phyloP scores from a whole-genome alignment of 1,139 yeast species.

The Geotrichum bryndzae region DNA sequence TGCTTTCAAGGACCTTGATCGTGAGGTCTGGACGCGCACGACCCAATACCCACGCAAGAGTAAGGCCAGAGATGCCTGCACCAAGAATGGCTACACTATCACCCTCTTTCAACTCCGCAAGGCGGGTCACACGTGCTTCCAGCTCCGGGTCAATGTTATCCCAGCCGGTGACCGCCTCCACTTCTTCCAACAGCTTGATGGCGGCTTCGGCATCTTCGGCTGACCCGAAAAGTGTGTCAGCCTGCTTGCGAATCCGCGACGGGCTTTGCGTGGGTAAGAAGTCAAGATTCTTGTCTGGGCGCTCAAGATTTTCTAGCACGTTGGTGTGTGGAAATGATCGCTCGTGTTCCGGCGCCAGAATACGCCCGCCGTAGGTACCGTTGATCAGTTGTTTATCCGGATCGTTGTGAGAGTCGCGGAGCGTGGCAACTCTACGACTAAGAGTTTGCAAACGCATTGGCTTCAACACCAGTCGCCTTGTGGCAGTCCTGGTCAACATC shows the following conservation, averaged over 20 bases:
- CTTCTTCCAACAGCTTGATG: slow-evolving; percentile 3
- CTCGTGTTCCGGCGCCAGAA: slow-evolving; percentile 12
- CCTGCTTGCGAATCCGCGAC: neutral
- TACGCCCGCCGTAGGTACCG: slow-evolving; percentile 18
- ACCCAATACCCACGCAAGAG: slow-evolving; percentile 67
- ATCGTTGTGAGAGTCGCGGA: slow-evolving; percentile 1
- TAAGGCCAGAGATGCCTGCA: slow-evolving; percentile 81
- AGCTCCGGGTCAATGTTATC: slow-evolving; percentile 19
- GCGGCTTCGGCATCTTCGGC: slow-evolving; percentile 11
- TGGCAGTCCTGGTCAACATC: neutral
- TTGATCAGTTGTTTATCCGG: slow-evolving; percentile 6
- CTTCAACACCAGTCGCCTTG: neutral
- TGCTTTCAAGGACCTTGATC: slow-evolving; percentile 57
- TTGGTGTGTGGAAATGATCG: slow-evolving; percentile 13
- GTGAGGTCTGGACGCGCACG: slow-evolving; percentile 58
- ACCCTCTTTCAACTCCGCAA: slow-evolving; percentile 27
- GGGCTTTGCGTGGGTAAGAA: slow-evolving; percentile 6
- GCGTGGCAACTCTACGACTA: neutral
- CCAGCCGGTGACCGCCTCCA: slow-evolving; percentile 10
- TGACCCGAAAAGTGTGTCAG: slow-evolving; percentile 4
- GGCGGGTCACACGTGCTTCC: slow-evolving; percentile 28
- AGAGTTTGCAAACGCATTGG: neutral
- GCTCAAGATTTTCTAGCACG: slow-evolving; percentile 13
- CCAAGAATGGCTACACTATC: slow-evolving; percentile 50
- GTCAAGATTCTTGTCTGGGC: slow-evolving; percentile 12